Base-by-base conservation (phyloP, 805 yeast species). In the Candida pini region DNA sequence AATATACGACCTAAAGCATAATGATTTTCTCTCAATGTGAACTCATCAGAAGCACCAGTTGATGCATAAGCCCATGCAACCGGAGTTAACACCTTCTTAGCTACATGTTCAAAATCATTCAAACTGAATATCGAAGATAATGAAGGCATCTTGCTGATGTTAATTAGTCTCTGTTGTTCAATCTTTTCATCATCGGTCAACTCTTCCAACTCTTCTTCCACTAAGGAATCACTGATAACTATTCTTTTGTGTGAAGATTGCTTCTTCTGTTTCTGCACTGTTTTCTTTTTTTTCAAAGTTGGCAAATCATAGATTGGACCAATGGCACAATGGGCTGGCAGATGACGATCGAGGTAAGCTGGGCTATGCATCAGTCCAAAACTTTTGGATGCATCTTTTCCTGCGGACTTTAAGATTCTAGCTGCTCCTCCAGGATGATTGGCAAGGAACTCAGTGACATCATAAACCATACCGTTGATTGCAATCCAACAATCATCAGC, bases 1-100 rank as follows among this genome's bases (percentile, higher is more conserved):
- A 83, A 87, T 28, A 88, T 75, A 18, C 95, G 66, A 43, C 85
- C 90, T 58, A 74, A 83, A 1, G 95, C 92, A 30, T 76, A 69
- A 53, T 83, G 95, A 62, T 88, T 89, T 51, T 86, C 95, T 43
- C 96, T 69, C 39, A 82, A 51, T 0, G 95, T 71, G 44, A 89
- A 73, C 60, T 89, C 97, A 53, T 89, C 96, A 54, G 85, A 94
- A 10, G 92, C 69, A 4, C 90, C 97, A 3, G 92, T 77, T 2
- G 89, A 77, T 53, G 84, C 83, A 56, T 88, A 89, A 12, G 86
- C 85, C 83, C 95, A 82, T 0, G 87, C 90, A n/a, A 72, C 68
- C 26, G 77, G 76, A 17, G 81, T 70, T 66, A 89, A 66, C 23
- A 85, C 73, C 40, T 75, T 71, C 26, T 84, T 69, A 1, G 97